A percentile compares a stretch with the other conserved stretches of the same genome.
Conservation (phyloP, 169 alveolate species). For the Plasmodium gaboni region DNA sequence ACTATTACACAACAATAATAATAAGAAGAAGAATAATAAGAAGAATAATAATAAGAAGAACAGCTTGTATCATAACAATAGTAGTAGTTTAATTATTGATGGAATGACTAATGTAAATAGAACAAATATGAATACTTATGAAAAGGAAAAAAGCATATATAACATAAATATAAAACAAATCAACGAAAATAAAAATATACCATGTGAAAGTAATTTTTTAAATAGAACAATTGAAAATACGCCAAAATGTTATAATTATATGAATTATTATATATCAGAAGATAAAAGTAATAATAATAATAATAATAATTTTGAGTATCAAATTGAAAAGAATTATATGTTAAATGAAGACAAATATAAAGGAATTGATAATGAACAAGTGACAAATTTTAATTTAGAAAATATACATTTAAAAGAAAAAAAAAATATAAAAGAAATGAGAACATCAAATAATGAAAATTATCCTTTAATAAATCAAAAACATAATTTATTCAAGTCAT, state of each 20-base stretch:
- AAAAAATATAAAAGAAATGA: neutral
- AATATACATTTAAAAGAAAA: slow-evolving; percentile 11
- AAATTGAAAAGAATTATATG: neutral
- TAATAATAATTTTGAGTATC: neutral
- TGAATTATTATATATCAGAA: too few relatives aligned
- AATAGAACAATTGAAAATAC: too few relatives aligned
- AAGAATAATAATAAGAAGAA: neutral
- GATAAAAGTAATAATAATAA: too few relatives aligned
- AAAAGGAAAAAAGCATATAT: neutral
- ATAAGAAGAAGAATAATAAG: neutral
- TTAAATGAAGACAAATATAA: neutral
- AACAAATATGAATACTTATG: neutral
- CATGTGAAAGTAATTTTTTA: too few relatives aligned
- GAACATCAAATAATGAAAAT: neutral
- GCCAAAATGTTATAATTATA: too few relatives aligned
- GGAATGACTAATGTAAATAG: neutral
- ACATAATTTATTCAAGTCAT: slow-evolving; percentile 7
- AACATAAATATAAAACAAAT: neutral
- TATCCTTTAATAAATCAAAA: slow-evolving; percentile 1
- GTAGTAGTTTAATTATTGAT: neutral
- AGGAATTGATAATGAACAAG: neutral
- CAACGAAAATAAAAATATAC: neutral
- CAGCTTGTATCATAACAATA: neutral
- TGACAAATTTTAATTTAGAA: slow-evolving; percentile 13
- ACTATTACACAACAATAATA: neutral